These are phyloP conservation scores for Sporisorium graminicola DNA, from an alignment of 1,284 basidiomycete species.

Conservation along the genomic window DNA sequence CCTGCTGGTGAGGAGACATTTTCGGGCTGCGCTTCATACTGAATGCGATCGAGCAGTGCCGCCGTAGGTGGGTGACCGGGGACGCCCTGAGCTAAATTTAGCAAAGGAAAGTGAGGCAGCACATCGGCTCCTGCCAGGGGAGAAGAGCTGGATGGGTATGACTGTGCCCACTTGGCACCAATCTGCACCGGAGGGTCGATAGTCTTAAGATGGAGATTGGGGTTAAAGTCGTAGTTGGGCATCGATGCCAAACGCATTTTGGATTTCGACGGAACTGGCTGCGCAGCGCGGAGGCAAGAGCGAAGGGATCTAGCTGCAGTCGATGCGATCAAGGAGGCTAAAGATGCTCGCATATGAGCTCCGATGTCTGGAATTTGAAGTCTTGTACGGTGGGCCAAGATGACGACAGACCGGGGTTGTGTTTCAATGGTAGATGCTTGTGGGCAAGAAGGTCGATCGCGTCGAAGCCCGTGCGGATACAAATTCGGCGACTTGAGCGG, in stretches of 20 bases:
- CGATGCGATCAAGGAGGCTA: not conserved
- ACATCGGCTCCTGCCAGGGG: constrained; percentile 30
- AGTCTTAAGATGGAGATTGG: constrained; percentile 33
- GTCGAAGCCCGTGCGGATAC: not conserved
- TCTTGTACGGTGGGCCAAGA: no score
- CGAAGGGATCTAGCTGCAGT: constrained; percentile 14
- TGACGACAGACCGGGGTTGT: no score
- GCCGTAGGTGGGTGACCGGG: constrained; percentile 53
- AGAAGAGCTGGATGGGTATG: constrained; percentile 34
- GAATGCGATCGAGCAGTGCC: constrained; percentile 41
- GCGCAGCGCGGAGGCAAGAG: not conserved
- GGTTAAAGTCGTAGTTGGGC: constrained; percentile 45
- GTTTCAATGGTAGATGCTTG: not conserved
- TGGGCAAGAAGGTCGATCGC: not conserved
- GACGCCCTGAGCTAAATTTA: constrained; percentile 63
- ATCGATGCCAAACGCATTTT: constrained; percentile 20
- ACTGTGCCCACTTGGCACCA: constrained; percentile 47
- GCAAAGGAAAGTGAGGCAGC: constrained; percentile 31
- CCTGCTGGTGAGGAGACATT: constrained; percentile 27
- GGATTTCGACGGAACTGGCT: not conserved
- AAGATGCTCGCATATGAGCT: constrained; percentile 3
- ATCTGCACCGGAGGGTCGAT: constrained; percentile 52
- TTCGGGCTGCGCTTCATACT: constrained; percentile 28
- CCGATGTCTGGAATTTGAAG: not conserved
- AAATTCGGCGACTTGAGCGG: not conserved